Evolutionary conservation across 73 alveolate genomes (phyloP).

Genomic region (Diophrys sp.): DNA sequence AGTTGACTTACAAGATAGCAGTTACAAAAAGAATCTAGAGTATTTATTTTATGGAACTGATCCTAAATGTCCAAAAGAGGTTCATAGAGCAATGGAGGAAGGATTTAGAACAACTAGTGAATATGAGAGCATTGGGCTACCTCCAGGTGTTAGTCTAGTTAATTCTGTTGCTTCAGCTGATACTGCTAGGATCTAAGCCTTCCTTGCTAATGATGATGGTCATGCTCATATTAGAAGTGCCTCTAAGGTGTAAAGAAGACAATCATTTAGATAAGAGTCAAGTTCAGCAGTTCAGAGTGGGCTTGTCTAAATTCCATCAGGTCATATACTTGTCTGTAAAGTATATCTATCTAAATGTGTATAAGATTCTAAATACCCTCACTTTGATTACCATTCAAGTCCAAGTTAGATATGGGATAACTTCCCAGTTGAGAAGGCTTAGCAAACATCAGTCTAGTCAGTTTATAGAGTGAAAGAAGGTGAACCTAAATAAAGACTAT

Average conservation of each 20-base stretch:
- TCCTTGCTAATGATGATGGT: constrained; percentile 51
- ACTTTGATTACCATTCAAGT: constrained; percentile 50
- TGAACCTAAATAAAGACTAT: constrained; percentile 67
- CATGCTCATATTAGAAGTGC: constrained; percentile 38
- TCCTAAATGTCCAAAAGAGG: constrained; percentile 68
- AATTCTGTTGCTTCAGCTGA: constrained; percentile 78
- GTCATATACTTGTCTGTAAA: constrained; percentile 74
- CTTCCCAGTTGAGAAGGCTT: constrained; percentile 59
- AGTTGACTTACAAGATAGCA: constrained; percentile 64
- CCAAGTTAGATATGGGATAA: constrained; percentile 64
- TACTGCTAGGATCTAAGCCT: constrained; percentile 53
- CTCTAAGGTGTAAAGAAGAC: constrained; percentile 7
- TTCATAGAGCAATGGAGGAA: constrained; percentile 77
- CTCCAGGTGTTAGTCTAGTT: constrained; percentile 64
- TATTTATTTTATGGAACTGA: constrained; percentile 81
- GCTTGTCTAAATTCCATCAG: constrained; percentile 67
- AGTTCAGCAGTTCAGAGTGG: constrained; percentile 53
- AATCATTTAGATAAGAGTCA: background rate
- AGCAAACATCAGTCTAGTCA: constrained; percentile 43
- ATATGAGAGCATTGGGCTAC: constrained; percentile 54
- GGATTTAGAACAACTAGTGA: constrained; percentile 76
- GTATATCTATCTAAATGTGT: constrained; percentile 73
- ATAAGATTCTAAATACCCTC: constrained; percentile 53
- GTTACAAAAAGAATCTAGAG: constrained; percentile 73
- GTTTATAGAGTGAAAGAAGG: constrained; percentile 67